Conservation (phyloP, 345 rosid genomes). For the Euphorbia lathyris region DNA sequence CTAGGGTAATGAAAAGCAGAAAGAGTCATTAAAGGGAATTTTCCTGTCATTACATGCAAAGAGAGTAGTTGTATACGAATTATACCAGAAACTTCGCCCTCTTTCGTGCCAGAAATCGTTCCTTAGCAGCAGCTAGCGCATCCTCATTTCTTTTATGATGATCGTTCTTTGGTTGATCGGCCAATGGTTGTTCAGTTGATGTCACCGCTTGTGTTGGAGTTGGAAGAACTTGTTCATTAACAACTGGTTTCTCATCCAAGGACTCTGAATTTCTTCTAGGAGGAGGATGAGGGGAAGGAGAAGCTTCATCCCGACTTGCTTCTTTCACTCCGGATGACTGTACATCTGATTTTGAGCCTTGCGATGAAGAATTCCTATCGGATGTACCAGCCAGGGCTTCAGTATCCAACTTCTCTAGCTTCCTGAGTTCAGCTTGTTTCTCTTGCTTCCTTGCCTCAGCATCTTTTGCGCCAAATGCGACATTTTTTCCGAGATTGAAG, state of each 20-base stretch:
- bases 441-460: constrained; percentile 39
- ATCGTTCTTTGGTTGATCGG: constrained; percentile 36
- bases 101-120: constrained; percentile 75
- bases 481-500: constrained; percentile 73
- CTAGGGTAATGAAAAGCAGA: not conserved
- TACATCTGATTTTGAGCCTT: constrained; percentile 14
- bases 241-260: constrained; percentile 22
- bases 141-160: constrained; percentile 67
- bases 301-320: constrained; percentile 23
- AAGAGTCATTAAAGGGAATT: not conserved
- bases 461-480: constrained; percentile 70
- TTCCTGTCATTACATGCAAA: not conserved
- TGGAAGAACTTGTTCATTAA: constrained; percentile 27
- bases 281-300: constrained; percentile 10
- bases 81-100: constrained; percentile 47
- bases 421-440: constrained; percentile 36
- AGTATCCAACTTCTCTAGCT: constrained; percentile 38
- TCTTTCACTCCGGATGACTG: constrained; percentile 31
- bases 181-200: constrained; percentile 30
- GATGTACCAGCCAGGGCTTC: constrained; percentile 18
- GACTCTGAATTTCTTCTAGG: constrained; percentile 30
- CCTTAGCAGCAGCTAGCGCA: constrained; percentile 73
- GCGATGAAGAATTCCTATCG: constrained; percentile 20
- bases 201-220: constrained; percentile 25
- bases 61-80: not conserved